Base-by-base conservation (phyloP, 1,139 yeast genomes). In the Debaryomycetaceae sp. region DNA sequence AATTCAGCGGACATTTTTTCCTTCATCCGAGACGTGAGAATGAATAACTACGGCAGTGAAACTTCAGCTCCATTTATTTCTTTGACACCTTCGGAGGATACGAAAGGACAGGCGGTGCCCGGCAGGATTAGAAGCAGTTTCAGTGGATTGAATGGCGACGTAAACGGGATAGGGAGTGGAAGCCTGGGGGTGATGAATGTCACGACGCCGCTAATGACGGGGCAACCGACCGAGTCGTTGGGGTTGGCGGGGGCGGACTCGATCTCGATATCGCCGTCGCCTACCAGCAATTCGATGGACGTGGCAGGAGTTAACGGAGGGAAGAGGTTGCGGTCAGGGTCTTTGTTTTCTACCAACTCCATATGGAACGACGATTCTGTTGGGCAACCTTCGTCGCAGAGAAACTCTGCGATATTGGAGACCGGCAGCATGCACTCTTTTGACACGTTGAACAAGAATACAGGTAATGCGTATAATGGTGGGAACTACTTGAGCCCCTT, bases 291-390 rank as follows among this genome's bases (percentile, higher is more conserved):
- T 9, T 59, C 60, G 11, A 55, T 55, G 34, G 63, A 59, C 38
- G 53, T 52, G 33, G 57, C 59, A 35, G 45, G 41, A 9, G 43
- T 41, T 13, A 41, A 31, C 22, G 42, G 45, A 17, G 44, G 44
- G 11, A 54, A 66, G 43, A 53, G 78, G 39, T 64, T 68, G 59
- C 60, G 79, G 39, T 71, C 77, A 4, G 78, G 78, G 3, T 71
- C 77, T 3, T 58, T 74, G 45, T 73, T 73, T 47, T 68, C 75
- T 33, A 65, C 75, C 6, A 66, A 70, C 51, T 72, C 77, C 40
- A 74, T 74, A 44, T 74, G 79, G 79, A 74, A 74, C 50, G 78
- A 74, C 59, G 79, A 67, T 51, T 56, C 59, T 34, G 51, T 50
- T 24, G 40, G 45, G 11, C 50, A 51, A 42, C 46, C 59, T 20